Conservation (phyloP, 2,329 filamentous ascomycete genomes). For the Pyricularia grisea region DNA sequence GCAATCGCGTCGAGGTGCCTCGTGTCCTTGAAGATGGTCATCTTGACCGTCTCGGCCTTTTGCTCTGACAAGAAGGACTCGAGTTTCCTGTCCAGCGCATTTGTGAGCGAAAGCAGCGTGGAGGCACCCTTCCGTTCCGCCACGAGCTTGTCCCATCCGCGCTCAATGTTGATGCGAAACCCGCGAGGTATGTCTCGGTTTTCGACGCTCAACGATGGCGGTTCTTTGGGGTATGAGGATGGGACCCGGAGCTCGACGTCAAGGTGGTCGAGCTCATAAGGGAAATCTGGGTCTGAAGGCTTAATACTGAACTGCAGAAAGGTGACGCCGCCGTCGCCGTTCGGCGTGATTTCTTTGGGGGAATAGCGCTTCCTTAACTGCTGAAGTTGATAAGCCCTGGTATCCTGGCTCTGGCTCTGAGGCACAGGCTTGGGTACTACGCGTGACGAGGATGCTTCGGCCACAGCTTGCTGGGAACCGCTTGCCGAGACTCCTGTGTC, state of each 20-base stretch:
- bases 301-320: slow-evolving; percentile 54
- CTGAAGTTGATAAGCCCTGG: slow-evolving; percentile 63
- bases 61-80: slow-evolving; percentile 60
- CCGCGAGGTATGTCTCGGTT: slow-evolving; percentile 44
- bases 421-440: slow-evolving; percentile 58
- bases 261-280: slow-evolving; percentile 63
- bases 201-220: slow-evolving; percentile 50
- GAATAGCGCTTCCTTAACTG: slow-evolving; percentile 62
- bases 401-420: slow-evolving; percentile 53
- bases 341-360: slow-evolving; percentile 31
- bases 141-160: slow-evolving; percentile 59
- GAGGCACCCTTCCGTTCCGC: slow-evolving; percentile 44
- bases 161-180: slow-evolving; percentile 68
- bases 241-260: slow-evolving; percentile 62
- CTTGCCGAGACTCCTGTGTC: not conserved
- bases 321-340: slow-evolving; percentile 39
- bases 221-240: slow-evolving; percentile 46
- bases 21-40: slow-evolving; percentile 52
- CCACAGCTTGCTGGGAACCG: slow-evolving; percentile 32
- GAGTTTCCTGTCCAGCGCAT: slow-evolving; percentile 62
- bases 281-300: slow-evolving; percentile 77
- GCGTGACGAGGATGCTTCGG: slow-evolving; percentile 31
- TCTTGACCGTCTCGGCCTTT: slow-evolving; percentile 63
- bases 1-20: slow-evolving; percentile 27
- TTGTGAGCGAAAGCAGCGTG: slow-evolving; percentile 58